These are phyloP conservation scores for Microdochium bolleyi DNA, from an alignment of 2,329 filamentous ascomycete species.

Conservation along the genomic window DNA sequence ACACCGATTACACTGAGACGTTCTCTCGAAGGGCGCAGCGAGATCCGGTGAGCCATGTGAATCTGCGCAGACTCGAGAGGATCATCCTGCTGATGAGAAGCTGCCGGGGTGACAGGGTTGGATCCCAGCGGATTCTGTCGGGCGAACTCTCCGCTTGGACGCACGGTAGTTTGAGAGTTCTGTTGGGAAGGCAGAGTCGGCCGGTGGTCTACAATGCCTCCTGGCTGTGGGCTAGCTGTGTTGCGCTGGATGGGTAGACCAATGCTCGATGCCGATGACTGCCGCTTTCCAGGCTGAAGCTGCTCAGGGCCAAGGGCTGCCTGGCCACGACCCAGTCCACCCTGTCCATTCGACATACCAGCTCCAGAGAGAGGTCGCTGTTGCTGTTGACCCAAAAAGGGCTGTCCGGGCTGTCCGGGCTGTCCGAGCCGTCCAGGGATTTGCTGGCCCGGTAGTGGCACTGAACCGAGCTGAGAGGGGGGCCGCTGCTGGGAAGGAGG, in stretches of 20 bases:
- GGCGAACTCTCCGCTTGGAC: constrained; percentile 3
- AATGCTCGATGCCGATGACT: constrained; percentile 1
- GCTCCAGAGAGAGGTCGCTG: neutral
- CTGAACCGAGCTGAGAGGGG: neutral
- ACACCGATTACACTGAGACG: constrained; percentile 4
- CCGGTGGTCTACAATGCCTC: constrained; percentile 4
- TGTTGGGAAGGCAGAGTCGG: constrained; percentile 10
- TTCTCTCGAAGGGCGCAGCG: constrained; percentile 12
- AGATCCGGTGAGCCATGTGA: constrained; percentile 8
- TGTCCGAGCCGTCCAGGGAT: neutral
- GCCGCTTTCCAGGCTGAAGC: neutral
- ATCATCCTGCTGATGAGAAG: constrained; percentile 1
- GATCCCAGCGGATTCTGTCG: constrained; percentile 3
- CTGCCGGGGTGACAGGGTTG: neutral
- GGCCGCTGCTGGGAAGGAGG: neutral
- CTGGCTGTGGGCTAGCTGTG: constrained; percentile 1
- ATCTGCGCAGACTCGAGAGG: constrained; percentile 3
- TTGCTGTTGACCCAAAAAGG: neutral
- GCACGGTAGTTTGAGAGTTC: constrained; percentile 8
- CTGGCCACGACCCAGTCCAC: neutral
- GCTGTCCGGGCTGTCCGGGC: neutral
- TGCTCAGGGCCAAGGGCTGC: neutral
- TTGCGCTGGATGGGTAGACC: constrained; percentile 1
- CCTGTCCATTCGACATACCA: neutral
- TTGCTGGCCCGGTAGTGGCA: neutral